phyloP scores from a whole-genome alignment of 495 filamentous ascomycete species.

The Parmelia sp. region DNA sequence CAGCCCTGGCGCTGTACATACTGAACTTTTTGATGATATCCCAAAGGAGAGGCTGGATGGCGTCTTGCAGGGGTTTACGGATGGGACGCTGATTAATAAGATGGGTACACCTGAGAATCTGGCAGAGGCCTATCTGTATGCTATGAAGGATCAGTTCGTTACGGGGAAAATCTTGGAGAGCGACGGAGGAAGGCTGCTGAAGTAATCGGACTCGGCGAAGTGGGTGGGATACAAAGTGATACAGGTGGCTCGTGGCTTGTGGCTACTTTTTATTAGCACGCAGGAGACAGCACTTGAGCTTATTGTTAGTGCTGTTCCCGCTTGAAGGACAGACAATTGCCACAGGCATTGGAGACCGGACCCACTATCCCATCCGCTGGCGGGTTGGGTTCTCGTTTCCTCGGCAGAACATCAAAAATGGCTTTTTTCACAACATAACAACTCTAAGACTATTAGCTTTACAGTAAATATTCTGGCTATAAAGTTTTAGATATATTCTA shows the following conservation, averaged over 20 bases:
- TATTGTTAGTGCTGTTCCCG: not conserved
- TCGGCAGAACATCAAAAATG: too few relatives aligned
- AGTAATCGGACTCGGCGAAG: not conserved
- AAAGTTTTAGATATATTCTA: too few relatives aligned
- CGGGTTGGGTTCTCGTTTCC: too few relatives aligned
- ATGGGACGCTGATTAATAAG: slow-evolving; percentile 20
- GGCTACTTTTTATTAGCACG: not conserved
- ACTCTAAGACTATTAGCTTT: too few relatives aligned
- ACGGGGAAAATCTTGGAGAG: slow-evolving; percentile 41
- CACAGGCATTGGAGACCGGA: not conserved
- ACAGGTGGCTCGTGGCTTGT: not conserved
- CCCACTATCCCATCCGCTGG: too few relatives aligned
- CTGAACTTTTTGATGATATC: slow-evolving; percentile 40
- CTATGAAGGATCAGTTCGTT: slow-evolving; percentile 52
- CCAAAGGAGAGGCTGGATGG: slow-evolving; percentile 30
- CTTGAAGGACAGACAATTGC: not conserved
- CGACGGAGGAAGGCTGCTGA: slow-evolving; percentile 30
- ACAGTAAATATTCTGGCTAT: too few relatives aligned
- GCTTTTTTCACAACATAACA: too few relatives aligned
- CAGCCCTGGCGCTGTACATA: slow-evolving; percentile 49
- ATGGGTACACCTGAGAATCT: slow-evolving; percentile 48
- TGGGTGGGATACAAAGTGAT: not conserved
- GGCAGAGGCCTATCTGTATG: slow-evolving; percentile 58
- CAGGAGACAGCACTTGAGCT: not conserved
- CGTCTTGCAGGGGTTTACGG: slow-evolving; percentile 25